A percentile compares a stretch with the other conserved stretches of the same genome.
These are phyloP conservation scores for Daldinia sp. DNA, from an alignment of 2,329 filamentous ascomycete genomes.

Conservation along the genomic window DNA sequence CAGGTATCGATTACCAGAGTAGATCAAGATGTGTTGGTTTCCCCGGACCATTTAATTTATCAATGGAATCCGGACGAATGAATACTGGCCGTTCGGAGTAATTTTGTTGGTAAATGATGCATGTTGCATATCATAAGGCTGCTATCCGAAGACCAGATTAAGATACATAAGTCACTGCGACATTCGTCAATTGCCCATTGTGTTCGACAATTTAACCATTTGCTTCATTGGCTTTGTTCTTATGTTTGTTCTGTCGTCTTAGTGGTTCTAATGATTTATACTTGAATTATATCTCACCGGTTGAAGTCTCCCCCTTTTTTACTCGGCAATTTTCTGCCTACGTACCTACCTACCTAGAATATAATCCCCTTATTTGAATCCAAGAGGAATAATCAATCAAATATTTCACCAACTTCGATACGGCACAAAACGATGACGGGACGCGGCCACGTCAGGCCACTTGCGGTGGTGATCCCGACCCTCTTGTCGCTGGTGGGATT, in stretches of 20 bases:
- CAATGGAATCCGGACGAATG: slow-evolving; percentile 10
- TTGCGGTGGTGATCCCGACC: slow-evolving; percentile 45
- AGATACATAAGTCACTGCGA: background rate
- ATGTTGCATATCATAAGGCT: background rate
- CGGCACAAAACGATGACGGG: background rate
- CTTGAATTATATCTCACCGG: background rate
- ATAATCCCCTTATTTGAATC: background rate
- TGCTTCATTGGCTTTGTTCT: slow-evolving; percentile 10
- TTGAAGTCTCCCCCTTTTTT: background rate
- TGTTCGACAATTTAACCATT: slow-evolving; percentile 6
- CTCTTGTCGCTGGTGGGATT: slow-evolving; percentile 48
- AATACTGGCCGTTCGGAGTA: background rate
- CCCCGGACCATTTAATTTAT: slow-evolving; percentile 1
- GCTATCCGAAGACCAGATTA: background rate
- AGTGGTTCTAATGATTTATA: slow-evolving; percentile 5
- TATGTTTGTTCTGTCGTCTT: background rate
- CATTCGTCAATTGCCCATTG: background rate
- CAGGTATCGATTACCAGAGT: slow-evolving; percentile 15
- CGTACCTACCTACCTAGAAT: too few relatives aligned
- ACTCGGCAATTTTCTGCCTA: background rate
- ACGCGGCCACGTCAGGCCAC: slow-evolving; percentile 27
- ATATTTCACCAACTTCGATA: slow-evolving; percentile 7
- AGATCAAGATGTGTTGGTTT: slow-evolving; percentile 14
- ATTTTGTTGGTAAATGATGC: background rate
- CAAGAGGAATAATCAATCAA: background rate